phyloP scores from a whole-genome alignment of 2,329 filamentous ascomycete species.

The Hypoxylon sp. region DNA sequence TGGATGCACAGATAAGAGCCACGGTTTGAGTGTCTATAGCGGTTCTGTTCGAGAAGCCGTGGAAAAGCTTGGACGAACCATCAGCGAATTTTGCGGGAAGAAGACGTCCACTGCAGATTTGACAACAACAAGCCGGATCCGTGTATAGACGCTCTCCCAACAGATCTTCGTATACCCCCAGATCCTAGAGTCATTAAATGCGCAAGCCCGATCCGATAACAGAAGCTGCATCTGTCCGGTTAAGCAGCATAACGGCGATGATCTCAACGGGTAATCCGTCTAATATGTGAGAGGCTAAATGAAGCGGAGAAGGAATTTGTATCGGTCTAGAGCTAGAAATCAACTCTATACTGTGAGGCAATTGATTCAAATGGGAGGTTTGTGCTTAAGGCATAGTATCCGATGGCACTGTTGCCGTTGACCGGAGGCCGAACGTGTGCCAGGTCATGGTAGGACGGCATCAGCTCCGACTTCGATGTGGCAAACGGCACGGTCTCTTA shows the following conservation, averaged over 20 bases:
- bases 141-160: slow-evolving; percentile 62
- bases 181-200: slow-evolving; percentile 63
- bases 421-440: slow-evolving; percentile 29
- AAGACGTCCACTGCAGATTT: slow-evolving; percentile 62
- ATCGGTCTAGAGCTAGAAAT: slow-evolving; percentile 5
- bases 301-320: slow-evolving; percentile 7
- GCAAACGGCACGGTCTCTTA: slow-evolving; percentile 45
- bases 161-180: slow-evolving; percentile 61
- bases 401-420: slow-evolving; percentile 53
- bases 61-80: slow-evolving; percentile 55
- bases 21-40: slow-evolving; percentile 56
- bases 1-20: slow-evolving; percentile 57
- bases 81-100: slow-evolving; percentile 62
- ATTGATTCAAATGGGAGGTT: neutral
- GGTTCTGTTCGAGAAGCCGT: slow-evolving; percentile 48
- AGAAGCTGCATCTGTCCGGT: slow-evolving; percentile 64
- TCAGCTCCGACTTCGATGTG: slow-evolving; percentile 31
- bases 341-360: neutral
- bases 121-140: slow-evolving; percentile 61
- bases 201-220: slow-evolving; percentile 64
- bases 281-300: slow-evolving; percentile 1
- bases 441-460: slow-evolving; percentile 34
- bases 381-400: neutral
- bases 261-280: slow-evolving; percentile 55
- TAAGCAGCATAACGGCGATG: slow-evolving; percentile 58